Conservation (phyloP, 164 flowering plant genomes). For the Hamamelis virginiana region DNA sequence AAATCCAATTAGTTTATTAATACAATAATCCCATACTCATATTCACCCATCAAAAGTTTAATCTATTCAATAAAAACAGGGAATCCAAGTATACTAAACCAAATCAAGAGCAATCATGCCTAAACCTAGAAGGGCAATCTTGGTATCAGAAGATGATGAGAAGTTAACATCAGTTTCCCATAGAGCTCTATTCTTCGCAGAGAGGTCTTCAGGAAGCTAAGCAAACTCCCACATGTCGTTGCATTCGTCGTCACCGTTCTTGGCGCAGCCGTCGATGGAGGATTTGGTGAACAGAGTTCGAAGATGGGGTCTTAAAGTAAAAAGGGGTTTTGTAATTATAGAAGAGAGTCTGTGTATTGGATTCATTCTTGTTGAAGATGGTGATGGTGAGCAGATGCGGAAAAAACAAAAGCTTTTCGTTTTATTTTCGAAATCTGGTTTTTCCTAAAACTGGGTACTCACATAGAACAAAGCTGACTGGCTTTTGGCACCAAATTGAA, state of each 20-base stretch:
- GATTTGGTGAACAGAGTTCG: constrained; percentile 15
- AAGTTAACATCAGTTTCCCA: constrained; percentile 88
- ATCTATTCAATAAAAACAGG: too few relatives aligned
- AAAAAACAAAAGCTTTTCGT: too few relatives aligned
- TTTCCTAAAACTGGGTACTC: too few relatives aligned
- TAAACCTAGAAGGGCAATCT: constrained; percentile 10
- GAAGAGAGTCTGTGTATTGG: constrained; percentile 1
- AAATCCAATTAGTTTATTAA: too few relatives aligned
- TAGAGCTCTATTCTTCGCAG: constrained; percentile 58
- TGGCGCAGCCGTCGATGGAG: constrained; percentile 18
- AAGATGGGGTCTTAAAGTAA: not conserved
- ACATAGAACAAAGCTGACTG: too few relatives aligned
- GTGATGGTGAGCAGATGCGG: too few relatives aligned
- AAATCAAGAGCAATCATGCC: too few relatives aligned
- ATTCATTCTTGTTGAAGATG: not conserved
- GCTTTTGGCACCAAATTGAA: too few relatives aligned
- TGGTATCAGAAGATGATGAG: constrained; percentile 22
- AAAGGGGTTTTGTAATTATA: constrained; percentile 7
- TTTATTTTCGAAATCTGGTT: too few relatives aligned
- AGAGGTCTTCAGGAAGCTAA: constrained; percentile 84
- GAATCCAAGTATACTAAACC: too few relatives aligned
- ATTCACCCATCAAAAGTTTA: too few relatives aligned
- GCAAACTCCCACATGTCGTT: constrained; percentile 95
- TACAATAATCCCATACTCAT: too few relatives aligned
- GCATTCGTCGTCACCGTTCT: constrained; percentile 90